These are phyloP conservation scores for Yamadazyma atmosphaerica DNA, from an alignment of 1,139 yeast genomes.

Conservation along the genomic window DNA sequence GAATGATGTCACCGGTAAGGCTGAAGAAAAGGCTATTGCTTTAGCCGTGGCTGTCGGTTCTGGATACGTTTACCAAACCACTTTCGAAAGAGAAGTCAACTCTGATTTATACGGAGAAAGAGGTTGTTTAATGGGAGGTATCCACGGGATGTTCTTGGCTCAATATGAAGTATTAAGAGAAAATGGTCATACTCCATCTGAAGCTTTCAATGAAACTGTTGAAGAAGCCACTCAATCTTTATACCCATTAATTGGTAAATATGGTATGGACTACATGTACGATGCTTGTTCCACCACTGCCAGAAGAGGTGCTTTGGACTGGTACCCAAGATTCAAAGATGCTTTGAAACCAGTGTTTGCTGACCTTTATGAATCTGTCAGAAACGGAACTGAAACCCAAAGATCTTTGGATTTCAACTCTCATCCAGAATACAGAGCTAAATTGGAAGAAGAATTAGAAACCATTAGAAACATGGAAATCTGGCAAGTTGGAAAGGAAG, in stretches of 20 bases:
- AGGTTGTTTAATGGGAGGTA: slow-evolving; percentile 99
- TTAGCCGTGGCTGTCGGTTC: slow-evolving; percentile 99
- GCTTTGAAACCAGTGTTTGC: slow-evolving; percentile 98
- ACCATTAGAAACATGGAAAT: slow-evolving; percentile 95
- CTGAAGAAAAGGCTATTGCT: slow-evolving; percentile 98
- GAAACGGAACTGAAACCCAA: slow-evolving; percentile 95
- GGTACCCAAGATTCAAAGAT: slow-evolving; percentile 99
- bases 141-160: slow-evolving; percentile 99
- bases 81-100: slow-evolving; percentile 98
- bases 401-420: slow-evolving; percentile 98
- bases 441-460: slow-evolving; percentile 90
- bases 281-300: slow-evolving; percentile 99
- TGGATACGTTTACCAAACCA: slow-evolving; percentile 99
- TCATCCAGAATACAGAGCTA: slow-evolving; percentile 95
- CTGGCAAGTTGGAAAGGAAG: slow-evolving; percentile 99
- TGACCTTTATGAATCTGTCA: slow-evolving; percentile 92
- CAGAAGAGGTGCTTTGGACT: slow-evolving; percentile 99
- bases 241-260: slow-evolving; percentile 97
- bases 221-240: slow-evolving; percentile 99
- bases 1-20: slow-evolving; percentile 99
- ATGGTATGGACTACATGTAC: slow-evolving; percentile 99
- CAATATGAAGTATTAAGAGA: slow-evolving; percentile 99
- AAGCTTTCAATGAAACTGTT: slow-evolving; percentile 99
- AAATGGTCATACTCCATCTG: slow-evolving; percentile 99
- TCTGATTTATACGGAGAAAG: slow-evolving; percentile 99